phyloP scores from a whole-genome alignment of 805 yeast species.

The Starmerella geochares region DNA sequence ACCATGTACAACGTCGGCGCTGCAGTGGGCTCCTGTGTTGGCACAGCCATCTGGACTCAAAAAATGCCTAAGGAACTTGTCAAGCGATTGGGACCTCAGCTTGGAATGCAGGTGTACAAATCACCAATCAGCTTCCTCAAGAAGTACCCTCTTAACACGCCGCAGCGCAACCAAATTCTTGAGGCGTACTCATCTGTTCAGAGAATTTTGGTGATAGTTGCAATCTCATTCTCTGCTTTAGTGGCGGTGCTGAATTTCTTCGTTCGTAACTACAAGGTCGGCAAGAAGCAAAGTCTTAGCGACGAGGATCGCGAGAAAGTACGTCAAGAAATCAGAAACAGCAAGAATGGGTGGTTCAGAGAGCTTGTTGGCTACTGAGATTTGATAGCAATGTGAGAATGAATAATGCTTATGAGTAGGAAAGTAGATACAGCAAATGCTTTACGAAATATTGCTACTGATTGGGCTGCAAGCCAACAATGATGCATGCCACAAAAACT shows the following conservation, averaged over 20 bases:
- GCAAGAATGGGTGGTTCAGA: background rate
- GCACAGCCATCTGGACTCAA: slow-evolving; percentile 66
- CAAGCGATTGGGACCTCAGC: slow-evolving; percentile 31
- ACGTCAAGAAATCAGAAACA: background rate
- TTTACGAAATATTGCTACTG: no score
- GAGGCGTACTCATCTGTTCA: slow-evolving; percentile 51
- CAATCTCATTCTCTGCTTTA: slow-evolving; percentile 39
- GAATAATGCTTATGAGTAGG: no score
- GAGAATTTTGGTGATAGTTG: slow-evolving; percentile 45
- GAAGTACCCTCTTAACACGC: slow-evolving; percentile 49
- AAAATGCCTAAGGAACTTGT: slow-evolving; percentile 39
- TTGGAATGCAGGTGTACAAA: slow-evolving; percentile 42
- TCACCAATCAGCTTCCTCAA: slow-evolving; percentile 45
- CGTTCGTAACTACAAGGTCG: slow-evolving; percentile 13
- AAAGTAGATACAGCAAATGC: no score
- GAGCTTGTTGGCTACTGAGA: slow-evolving; percentile 1
- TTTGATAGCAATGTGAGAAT: background rate
- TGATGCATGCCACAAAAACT: no score
- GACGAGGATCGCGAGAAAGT: slow-evolving; percentile 17
- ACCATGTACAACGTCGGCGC: slow-evolving; percentile 53
- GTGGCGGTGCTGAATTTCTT: slow-evolving; percentile 8
- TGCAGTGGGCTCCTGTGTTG: slow-evolving; percentile 51
- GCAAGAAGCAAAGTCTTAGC: slow-evolving; percentile 9
- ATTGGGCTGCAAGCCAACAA: no score
- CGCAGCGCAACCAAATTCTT: slow-evolving; percentile 48